A percentile compares a stretch with the other conserved stretches of the same genome.
phyloP scores from a whole-genome alignment of 257 asterid genomes.

The Buddleja alternifolia region DNA sequence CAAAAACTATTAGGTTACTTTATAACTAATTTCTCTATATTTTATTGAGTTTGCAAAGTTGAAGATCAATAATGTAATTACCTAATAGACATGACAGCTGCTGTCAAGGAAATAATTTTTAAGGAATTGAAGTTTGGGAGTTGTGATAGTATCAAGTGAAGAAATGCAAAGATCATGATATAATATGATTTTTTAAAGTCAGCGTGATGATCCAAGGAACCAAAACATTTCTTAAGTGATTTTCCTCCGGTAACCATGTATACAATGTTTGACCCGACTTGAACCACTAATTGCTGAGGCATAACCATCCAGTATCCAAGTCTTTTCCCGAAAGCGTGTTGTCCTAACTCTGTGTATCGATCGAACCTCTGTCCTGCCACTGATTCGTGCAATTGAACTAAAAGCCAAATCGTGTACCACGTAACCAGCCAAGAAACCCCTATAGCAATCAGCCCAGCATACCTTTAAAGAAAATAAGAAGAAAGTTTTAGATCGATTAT shows the following conservation, averaged over 20 bases:
- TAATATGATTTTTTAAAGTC: slow-evolving; percentile 33
- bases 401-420: slow-evolving; percentile 43
- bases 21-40: too few relatives aligned
- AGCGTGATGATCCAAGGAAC: slow-evolving; percentile 4
- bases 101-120: slow-evolving; percentile 42
- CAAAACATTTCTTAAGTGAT: slow-evolving; percentile 37
- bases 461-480: too few relatives aligned
- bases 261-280: slow-evolving; percentile 46
- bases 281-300: slow-evolving; percentile 49
- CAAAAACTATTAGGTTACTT: too few relatives aligned
- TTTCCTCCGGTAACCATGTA: slow-evolving; percentile 63
- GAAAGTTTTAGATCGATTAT: too few relatives aligned
- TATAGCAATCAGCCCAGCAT: slow-evolving; percentile 32
- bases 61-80: too few relatives aligned
- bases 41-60: too few relatives aligned
- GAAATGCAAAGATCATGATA: slow-evolving; percentile 32
- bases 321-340: slow-evolving; percentile 42
- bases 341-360: slow-evolving; percentile 39
- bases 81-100: slow-evolving; percentile 57
- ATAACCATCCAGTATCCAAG: slow-evolving; percentile 39
- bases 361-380: slow-evolving; percentile 44
- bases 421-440: slow-evolving; percentile 42
- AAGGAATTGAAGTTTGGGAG: slow-evolving; percentile 53
- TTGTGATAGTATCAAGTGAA: slow-evolving; percentile 50
- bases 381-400: slow-evolving; percentile 41